Conservation (phyloP, 2,329 filamentous ascomycete species). For the Cryphonectria parasitica region DNA sequence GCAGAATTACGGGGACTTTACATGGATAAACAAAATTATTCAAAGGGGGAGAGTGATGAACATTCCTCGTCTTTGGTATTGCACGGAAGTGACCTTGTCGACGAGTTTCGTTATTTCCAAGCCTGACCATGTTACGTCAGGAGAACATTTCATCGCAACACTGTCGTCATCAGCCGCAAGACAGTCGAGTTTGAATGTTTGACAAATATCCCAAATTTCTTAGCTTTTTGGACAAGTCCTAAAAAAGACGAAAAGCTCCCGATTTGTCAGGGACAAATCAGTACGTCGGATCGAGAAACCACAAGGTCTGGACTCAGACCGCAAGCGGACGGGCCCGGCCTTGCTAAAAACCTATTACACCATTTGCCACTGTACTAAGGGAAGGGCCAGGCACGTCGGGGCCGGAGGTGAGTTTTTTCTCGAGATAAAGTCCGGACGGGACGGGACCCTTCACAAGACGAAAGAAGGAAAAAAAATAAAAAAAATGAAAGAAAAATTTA, state of each 20-base stretch:
- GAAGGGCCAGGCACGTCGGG: background rate
- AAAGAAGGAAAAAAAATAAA: background rate
- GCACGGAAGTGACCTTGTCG: background rate
- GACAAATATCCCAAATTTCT: background rate
- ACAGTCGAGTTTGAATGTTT: background rate
- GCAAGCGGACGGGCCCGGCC: background rate
- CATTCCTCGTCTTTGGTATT: background rate
- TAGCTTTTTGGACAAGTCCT: background rate
- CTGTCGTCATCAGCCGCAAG: background rate
- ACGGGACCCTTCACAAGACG: background rate
- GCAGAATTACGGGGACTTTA: background rate
- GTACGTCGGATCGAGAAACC: background rate
- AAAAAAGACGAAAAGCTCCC: background rate
- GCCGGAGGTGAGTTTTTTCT: background rate
- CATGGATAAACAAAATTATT: too few species aligned
- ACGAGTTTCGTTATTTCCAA: background rate
- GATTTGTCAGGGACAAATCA: background rate
- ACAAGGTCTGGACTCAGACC: background rate
- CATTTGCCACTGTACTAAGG: too few species aligned
- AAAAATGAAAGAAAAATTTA: too few species aligned
- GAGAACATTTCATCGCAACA: background rate
- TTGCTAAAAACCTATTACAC: background rate
- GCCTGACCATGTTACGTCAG: background rate
- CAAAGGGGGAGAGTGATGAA: background rate
- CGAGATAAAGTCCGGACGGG: background rate